These are phyloP conservation scores for Fraxinus velutina DNA, from an alignment of 305 asterid species.

Conservation along the genomic window DNA sequence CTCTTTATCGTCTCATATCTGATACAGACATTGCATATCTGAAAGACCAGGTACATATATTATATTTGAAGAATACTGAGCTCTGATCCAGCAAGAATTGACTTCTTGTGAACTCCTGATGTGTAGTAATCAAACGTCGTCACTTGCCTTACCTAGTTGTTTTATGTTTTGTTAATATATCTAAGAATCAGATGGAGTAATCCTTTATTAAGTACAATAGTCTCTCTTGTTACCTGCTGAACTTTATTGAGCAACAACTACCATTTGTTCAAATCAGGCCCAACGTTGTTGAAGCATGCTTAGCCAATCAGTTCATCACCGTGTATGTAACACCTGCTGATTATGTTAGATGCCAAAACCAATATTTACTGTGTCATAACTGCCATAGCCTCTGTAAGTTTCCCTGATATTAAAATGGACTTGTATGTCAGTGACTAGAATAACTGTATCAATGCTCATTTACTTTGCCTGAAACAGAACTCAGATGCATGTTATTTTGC, in stretches of 20 bases:
- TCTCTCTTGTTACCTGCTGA: neutral
- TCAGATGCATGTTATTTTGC: neutral
- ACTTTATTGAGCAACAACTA: neutral
- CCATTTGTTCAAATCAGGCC: neutral
- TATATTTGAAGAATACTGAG: conserved; percentile 18
- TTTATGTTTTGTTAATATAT: neutral
- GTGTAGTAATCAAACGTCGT: conserved; percentile 8
- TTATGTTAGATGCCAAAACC: neutral
- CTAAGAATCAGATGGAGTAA: neutral
- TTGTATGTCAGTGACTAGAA: neutral
- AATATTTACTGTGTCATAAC: neutral
- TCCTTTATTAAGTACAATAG: neutral
- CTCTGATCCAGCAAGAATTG: conserved; percentile 17
- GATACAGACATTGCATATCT: conserved; percentile 63
- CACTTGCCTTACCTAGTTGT: neutral
- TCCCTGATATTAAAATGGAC: conserved; percentile 5
- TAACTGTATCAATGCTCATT: neutral
- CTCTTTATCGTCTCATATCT: conserved; percentile 60
- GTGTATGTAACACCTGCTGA: neutral
- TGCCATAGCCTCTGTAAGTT: neutral
- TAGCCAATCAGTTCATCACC: neutral
- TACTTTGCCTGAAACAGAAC: neutral
- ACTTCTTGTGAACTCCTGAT: conserved; percentile 6
- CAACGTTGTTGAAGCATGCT: neutral
- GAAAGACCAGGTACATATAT: conserved; percentile 62